Base-by-base conservation (phyloP, 768 basidiomycete genomes). In the Ephemerocybe angulata region DNA sequence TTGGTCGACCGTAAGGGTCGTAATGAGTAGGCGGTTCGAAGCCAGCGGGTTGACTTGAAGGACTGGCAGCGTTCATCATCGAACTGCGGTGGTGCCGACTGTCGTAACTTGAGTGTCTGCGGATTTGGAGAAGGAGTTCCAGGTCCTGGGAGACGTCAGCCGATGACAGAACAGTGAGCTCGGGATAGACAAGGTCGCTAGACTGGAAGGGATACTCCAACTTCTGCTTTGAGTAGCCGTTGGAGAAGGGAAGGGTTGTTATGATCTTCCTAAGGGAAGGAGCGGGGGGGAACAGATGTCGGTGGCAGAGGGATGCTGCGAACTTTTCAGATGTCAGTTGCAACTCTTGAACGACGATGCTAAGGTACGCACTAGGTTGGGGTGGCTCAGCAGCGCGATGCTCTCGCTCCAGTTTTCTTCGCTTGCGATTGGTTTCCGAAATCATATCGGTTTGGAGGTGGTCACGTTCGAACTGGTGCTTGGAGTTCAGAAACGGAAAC, bases 371-470 rank as follows among this genome's bases (percentile, higher is more conserved):
- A 93, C 93, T 70, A 50, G 87, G 84, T 44, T 81, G 84, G 10
- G 89, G 87, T n/a, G 86, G 75, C 60, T 94, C 94, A 12, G 85
- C 65, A 1, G 81, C 80, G 59, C 93, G 79, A 58, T 92, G 83
- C 58, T 97, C 93, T 56, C 93, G 79, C 67, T 98, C 94, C 31
- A 98, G 69, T 44, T 83, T 79, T 42, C 95, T 76, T 55, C 91
- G 79, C 69, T 96, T 96, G 59, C 89, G 77, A 67, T 91, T 94
- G 5, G 89, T 87, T 62, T 95, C 90, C 0, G 94, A 84, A 53
- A 95, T 88, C 85, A 96, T 90, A 13, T 88, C 86, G 1, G 82
- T 88, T 63, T 95, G 89, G 12, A 95, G 71, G 46, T 87, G 84
- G 61, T 93, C 89, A 50, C 88, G 79, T 24, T 88, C 76, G 55